A percentile compares a stretch with the other conserved stretches of the same genome.
phyloP scores from a whole-genome alignment of 176 grass and related monocot genomes.

The Aechmea fasciata region DNA sequence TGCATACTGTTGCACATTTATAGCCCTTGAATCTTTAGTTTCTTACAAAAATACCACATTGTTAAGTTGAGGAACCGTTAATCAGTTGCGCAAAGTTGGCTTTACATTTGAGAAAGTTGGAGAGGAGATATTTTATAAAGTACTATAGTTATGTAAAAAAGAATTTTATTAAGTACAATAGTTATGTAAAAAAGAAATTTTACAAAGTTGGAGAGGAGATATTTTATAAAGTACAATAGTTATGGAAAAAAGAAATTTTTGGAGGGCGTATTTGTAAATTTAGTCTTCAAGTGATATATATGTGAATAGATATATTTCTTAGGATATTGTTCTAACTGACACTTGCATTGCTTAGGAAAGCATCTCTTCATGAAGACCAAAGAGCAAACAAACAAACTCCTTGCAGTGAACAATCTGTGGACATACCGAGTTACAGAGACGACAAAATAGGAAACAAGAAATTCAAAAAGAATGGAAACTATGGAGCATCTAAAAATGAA shows the following conservation, averaged over 20 bases:
- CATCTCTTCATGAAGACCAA: slow-evolving; percentile 22
- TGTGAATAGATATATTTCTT: too few species aligned
- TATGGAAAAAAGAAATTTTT: too few species aligned
- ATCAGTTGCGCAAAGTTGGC: too few species aligned
- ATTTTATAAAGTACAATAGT: too few species aligned
- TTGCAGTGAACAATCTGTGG: neutral
- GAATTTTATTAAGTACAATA: too few species aligned
- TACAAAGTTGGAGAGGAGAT: too few species aligned
- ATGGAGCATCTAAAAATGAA: slow-evolving; percentile 2
- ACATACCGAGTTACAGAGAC: slow-evolving; percentile 19
- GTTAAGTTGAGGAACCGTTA: neutral
- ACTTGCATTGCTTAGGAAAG: slow-evolving; percentile 28
- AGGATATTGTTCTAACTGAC: slow-evolving; percentile 2
- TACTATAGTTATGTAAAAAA: too few species aligned
- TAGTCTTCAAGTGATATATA: too few species aligned
- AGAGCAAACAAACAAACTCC: slow-evolving; percentile 23
- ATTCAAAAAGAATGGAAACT: slow-evolving; percentile 11
- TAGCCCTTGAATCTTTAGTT: neutral
- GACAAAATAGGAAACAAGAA: slow-evolving; percentile 12
- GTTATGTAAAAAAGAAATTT: too few species aligned
- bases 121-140: too few species aligned
- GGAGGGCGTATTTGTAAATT: too few species aligned
- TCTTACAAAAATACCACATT: neutral
- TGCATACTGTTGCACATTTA: neutral
- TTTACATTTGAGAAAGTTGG: too few species aligned